Conservation (phyloP, 2,329 filamentous ascomycete genomes). For the Exophiala viscosa region DNA sequence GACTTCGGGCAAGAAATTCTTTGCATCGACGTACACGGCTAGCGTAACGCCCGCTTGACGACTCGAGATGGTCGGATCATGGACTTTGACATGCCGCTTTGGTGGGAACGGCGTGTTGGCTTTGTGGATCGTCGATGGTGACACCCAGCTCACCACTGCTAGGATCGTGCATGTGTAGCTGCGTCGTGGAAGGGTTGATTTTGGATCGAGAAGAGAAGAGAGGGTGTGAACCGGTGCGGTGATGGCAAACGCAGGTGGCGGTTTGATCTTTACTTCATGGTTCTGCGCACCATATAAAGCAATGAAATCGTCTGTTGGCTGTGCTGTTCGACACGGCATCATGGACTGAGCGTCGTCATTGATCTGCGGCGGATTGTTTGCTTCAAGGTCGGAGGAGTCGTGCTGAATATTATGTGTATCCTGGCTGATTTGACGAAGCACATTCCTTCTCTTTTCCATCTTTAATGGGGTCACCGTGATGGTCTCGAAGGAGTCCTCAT, state of each 20-base stretch:
- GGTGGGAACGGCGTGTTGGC: constrained; percentile 27
- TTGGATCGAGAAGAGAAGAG: constrained; percentile 21
- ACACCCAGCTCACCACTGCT: constrained; percentile 30
- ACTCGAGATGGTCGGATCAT: constrained; percentile 28
- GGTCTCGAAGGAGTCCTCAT: constrained; percentile 20
- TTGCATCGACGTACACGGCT: constrained; percentile 32
- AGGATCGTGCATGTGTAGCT: constrained; percentile 31
- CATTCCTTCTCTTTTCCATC: constrained; percentile 14
- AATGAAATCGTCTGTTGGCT: too few species aligned
- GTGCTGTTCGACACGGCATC: too few species aligned
- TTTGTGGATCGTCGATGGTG: constrained; percentile 26
- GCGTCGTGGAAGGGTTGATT: constrained; percentile 21
- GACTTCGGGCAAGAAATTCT: constrained; percentile 27
- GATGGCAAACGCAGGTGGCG: not conserved
- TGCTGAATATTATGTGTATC: not conserved
- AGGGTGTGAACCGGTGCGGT: constrained; percentile 23
- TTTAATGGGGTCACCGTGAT: constrained; percentile 12
- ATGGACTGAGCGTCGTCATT: not conserved
- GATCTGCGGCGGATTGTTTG: not conserved
- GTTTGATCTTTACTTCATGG: not conserved
- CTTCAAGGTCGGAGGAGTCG: not conserved
- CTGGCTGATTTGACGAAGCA: constrained; percentile 14
- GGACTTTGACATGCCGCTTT: constrained; percentile 32
- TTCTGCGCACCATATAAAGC: not conserved
- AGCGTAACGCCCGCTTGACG: constrained; percentile 27